These are phyloP conservation scores for Neoboletus subvelutipes DNA, from an alignment of 768 basidiomycete genomes.

Conservation along the genomic window DNA sequence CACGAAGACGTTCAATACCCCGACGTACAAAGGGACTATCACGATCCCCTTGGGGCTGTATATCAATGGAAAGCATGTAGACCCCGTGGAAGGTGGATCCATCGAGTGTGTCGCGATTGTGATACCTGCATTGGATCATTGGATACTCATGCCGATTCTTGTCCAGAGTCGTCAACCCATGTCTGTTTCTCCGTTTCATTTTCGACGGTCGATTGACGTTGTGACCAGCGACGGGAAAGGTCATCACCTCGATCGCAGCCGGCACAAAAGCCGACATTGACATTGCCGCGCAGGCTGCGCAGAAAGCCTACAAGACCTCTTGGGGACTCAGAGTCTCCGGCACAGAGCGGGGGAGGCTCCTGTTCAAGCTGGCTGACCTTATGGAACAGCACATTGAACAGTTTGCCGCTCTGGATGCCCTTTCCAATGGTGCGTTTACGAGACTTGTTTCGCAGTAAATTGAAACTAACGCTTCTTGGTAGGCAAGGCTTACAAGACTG, in stretches of 20 bases:
- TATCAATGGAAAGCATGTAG: slow-evolving; percentile 56
- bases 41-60: slow-evolving; percentile 63
- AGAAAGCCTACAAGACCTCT: slow-evolving; percentile 4
- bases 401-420: slow-evolving; percentile 11
- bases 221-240: slow-evolving; percentile 5
- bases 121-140: neutral
- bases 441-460: neutral
- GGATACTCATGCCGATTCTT: neutral
- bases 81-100: slow-evolving; percentile 48
- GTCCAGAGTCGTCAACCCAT: slow-evolving; percentile 54
- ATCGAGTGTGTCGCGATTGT: slow-evolving; percentile 53
- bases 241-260: slow-evolving; percentile 8
- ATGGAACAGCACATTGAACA: slow-evolving; percentile 8
- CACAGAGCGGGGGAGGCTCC: slow-evolving; percentile 2
- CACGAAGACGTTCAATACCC: slow-evolving; percentile 51
- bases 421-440: slow-evolving; percentile 1
- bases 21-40: slow-evolving; percentile 56
- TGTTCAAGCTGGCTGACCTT: slow-evolving; percentile 8
- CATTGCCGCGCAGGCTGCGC: slow-evolving; percentile 3
- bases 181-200: slow-evolving; percentile 25
- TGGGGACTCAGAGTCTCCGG: slow-evolving; percentile 11
- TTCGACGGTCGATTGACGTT: slow-evolving; percentile 22
- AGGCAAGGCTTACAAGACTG: slow-evolving; percentile 10
- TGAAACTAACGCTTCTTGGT: neutral
- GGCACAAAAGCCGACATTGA: slow-evolving; percentile 11